A percentile compares a stretch with the other conserved stretches of the same genome.
Conservation (phyloP, 139 green algal genomes). For the Micractinium conductrix region DNA sequence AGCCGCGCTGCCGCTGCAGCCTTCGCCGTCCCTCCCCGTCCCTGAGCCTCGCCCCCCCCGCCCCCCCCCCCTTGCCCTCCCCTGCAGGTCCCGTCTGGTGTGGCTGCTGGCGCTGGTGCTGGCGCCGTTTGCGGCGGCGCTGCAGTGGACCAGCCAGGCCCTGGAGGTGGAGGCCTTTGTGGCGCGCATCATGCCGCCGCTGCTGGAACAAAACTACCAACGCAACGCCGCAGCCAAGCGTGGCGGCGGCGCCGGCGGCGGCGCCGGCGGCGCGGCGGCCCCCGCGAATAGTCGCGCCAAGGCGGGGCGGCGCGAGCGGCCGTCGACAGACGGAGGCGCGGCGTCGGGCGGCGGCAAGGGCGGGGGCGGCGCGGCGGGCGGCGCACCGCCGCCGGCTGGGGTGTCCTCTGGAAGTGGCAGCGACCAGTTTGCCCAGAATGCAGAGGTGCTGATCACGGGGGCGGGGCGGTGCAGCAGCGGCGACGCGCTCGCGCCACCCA, state of each 20-base stretch:
- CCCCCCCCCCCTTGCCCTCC: background rate
- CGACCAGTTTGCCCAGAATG: constrained; percentile 36
- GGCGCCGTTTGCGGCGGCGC: constrained; percentile 50
- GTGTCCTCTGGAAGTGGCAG: background rate
- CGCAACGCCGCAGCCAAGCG: constrained; percentile 23
- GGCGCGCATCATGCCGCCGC: constrained; percentile 43
- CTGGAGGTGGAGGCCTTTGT: constrained; percentile 35
- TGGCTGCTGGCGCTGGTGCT: constrained; percentile 55
- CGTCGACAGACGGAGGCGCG: background rate
- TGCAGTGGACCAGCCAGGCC: constrained; percentile 51
- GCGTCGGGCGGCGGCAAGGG: background rate
- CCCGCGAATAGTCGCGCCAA: background rate
- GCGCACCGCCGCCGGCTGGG: background rate
- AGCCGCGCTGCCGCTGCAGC: too few species aligned
- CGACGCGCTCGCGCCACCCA: background rate
- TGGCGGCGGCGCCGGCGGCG: background rate
- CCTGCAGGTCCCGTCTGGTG: constrained; percentile 42
- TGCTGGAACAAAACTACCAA: constrained; percentile 46
- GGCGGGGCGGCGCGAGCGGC: background rate
- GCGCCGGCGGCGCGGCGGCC: background rate
- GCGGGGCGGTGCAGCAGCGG: background rate
- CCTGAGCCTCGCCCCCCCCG: too few species aligned
- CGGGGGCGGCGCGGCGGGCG: background rate
- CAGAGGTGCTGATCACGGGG: constrained; percentile 33
- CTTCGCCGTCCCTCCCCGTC: too few species aligned